Conservation (phyloP, 805 yeast species). For the Metschnikowia gelsemii region DNA sequence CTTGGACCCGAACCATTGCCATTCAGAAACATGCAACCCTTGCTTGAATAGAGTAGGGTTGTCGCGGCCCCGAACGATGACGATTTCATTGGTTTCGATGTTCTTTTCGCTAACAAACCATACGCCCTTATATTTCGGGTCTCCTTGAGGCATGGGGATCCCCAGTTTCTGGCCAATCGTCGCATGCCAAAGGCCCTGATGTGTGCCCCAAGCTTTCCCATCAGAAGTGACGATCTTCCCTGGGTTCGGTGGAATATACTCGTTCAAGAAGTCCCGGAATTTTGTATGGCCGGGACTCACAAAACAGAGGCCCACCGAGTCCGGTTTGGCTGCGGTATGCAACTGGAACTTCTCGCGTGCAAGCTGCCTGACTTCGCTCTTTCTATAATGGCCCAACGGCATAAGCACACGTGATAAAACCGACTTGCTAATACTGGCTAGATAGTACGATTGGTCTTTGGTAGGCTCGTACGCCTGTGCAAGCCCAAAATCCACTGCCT, state of each 20-base stretch:
- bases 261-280: conserved; percentile 69
- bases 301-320: conserved; percentile 93
- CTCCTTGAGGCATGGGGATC: conserved; percentile 85
- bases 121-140: conserved; percentile 66
- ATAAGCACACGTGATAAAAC: conserved; percentile 54
- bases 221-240: conserved; percentile 79
- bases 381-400: conserved; percentile 78
- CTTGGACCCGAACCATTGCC: conserved; percentile 27
- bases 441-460: conserved; percentile 91
- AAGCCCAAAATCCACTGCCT: conserved; percentile 34
- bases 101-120: conserved; percentile 87
- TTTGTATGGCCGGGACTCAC: conserved; percentile 63
- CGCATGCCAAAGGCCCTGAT: conserved; percentile 90
- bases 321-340: conserved; percentile 75
- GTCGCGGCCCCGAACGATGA: conserved; percentile 72
- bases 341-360: conserved; percentile 55
- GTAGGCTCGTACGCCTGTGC: conserved; percentile 54
- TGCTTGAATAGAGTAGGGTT: conserved; percentile 54
- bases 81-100: conserved; percentile 62
- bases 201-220: conserved; percentile 76
- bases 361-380: conserved; percentile 68
- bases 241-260: conserved; percentile 68
- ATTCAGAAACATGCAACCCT: conserved; percentile 40
- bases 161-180: conserved; percentile 89
- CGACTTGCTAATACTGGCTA: conserved; percentile 59